Evolutionary conservation across 352 stramenopile species (phyloP).

Genomic region (Phytophthora citrophthora): DNA sequence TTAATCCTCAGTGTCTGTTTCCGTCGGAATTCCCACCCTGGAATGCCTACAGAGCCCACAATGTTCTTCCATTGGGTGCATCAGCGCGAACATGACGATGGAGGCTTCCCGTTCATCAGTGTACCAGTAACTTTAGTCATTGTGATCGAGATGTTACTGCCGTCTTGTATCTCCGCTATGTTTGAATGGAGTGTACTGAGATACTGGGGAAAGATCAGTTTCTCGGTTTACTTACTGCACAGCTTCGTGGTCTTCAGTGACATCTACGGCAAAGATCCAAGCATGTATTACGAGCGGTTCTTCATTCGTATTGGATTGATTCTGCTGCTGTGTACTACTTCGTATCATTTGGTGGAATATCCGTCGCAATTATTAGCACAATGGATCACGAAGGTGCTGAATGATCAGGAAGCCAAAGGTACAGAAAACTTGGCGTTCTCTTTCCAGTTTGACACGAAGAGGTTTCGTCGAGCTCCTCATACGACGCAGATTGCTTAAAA

Average conservation of each 20-base stretch:
- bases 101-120: slow-evolving; percentile 44
- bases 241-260: slow-evolving; percentile 54
- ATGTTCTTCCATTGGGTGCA: slow-evolving; percentile 51
- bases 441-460: slow-evolving; percentile 21
- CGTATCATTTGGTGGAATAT: slow-evolving; percentile 56
- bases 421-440: neutral
- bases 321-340: slow-evolving; percentile 33
- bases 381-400: slow-evolving; percentile 33
- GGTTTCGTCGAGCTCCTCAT: slow-evolving; percentile 7
- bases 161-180: slow-evolving; percentile 38
- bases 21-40: slow-evolving; percentile 17
- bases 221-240: slow-evolving; percentile 59
- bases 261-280: slow-evolving; percentile 26
- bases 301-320: slow-evolving; percentile 41
- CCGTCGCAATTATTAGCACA: slow-evolving; percentile 51
- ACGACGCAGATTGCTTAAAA: slow-evolving; percentile 29
- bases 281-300: slow-evolving; percentile 40
- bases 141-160: slow-evolving; percentile 48
- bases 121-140: slow-evolving; percentile 42
- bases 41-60: slow-evolving; percentile 18
- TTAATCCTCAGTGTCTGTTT: slow-evolving; percentile 46
- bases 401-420: slow-evolving; percentile 26
- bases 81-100: slow-evolving; percentile 15
- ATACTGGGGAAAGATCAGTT: slow-evolving; percentile 61
- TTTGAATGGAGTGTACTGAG: slow-evolving; percentile 51